Evolutionary conservation across 768 basidiomycete species (phyloP).

Genomic region (Kwoniella dendrophila): DNA sequence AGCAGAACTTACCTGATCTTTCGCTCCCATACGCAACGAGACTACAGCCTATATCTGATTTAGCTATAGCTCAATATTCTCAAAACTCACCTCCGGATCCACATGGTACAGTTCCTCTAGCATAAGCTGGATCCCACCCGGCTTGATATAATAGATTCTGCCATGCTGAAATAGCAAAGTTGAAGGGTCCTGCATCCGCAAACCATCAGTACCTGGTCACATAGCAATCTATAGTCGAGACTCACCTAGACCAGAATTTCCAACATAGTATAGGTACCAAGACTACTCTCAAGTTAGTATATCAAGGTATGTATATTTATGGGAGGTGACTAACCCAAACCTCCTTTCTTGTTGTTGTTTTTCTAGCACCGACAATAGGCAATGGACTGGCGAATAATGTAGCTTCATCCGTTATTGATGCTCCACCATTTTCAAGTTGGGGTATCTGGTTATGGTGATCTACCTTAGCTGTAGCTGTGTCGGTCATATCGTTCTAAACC

Average conservation of each 20-base stretch:
- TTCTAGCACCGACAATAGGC: constrained; percentile 41
- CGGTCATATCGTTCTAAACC: neutral
- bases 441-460: constrained; percentile 5
- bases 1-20: constrained; percentile 35
- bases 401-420: constrained; percentile 35
- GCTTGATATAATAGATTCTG: constrained; percentile 46
- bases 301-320: neutral
- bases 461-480: constrained; percentile 3
- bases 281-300: constrained; percentile 25
- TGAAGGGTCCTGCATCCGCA: constrained; percentile 38
- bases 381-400: constrained; percentile 43
- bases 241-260: constrained; percentile 43
- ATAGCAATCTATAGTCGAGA: neutral
- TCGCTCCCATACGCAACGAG: constrained; percentile 39
- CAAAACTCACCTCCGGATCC: constrained; percentile 33
- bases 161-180: constrained; percentile 50
- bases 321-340: constrained; percentile 40
- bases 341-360: constrained; percentile 45
- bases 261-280: constrained; percentile 50
- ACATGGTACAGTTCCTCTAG: constrained; percentile 38
- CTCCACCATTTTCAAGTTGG: neutral
- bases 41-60: constrained; percentile 29
- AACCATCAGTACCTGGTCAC: neutral
- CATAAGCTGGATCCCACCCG: constrained; percentile 48
- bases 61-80: neutral